phyloP scores from a whole-genome alignment of 75 land plant species.

The Chamaecyparis obtusa region DNA sequence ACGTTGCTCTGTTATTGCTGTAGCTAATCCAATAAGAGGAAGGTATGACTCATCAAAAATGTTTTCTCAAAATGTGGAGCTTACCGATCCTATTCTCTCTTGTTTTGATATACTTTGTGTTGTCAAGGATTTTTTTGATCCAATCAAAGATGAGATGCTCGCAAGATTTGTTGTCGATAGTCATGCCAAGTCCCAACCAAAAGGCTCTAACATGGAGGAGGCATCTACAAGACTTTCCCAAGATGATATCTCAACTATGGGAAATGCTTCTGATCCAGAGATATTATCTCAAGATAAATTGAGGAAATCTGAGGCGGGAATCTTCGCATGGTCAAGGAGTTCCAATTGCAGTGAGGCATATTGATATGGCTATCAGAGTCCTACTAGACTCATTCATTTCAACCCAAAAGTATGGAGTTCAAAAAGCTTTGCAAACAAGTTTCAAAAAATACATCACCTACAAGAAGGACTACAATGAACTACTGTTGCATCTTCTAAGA shows the following conservation, averaged over 20 bases:
- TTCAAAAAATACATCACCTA: slow-evolving; percentile 94
- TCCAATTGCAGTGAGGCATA: slow-evolving; percentile 94
- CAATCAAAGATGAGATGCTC: slow-evolving; percentile 96
- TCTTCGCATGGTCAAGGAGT: slow-evolving; percentile 98
- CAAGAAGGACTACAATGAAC: slow-evolving; percentile 89
- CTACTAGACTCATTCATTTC: slow-evolving; percentile 92
- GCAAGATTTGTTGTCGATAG: slow-evolving; percentile 95
- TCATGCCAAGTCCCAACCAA: slow-evolving; percentile 86
- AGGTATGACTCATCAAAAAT: slow-evolving; percentile 98
- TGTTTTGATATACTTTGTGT: slow-evolving; percentile 96
- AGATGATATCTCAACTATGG: slow-evolving; percentile 33
- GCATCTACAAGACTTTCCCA: slow-evolving; percentile 17
- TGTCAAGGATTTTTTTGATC: slow-evolving; percentile 98
- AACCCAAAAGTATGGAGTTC: slow-evolving; percentile 96
- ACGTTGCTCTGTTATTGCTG: slow-evolving; percentile 98
- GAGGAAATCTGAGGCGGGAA: slow-evolving; percentile 88
- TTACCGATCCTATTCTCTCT: slow-evolving; percentile 96
- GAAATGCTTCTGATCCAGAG: slow-evolving; percentile 64
- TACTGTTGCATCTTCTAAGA: slow-evolving; percentile 75
- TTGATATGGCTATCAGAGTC: slow-evolving; percentile 97
- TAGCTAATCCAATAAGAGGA: slow-evolving; percentile 98
- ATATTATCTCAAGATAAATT: slow-evolving; percentile 91
- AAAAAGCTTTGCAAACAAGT: slow-evolving; percentile 89
- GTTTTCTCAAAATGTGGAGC: slow-evolving; percentile 92
- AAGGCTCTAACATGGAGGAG: slow-evolving; percentile 45